These are phyloP conservation scores for Diaporthe amygdali DNA, from an alignment of 2,329 filamentous ascomycete genomes.

Conservation along the genomic window DNA sequence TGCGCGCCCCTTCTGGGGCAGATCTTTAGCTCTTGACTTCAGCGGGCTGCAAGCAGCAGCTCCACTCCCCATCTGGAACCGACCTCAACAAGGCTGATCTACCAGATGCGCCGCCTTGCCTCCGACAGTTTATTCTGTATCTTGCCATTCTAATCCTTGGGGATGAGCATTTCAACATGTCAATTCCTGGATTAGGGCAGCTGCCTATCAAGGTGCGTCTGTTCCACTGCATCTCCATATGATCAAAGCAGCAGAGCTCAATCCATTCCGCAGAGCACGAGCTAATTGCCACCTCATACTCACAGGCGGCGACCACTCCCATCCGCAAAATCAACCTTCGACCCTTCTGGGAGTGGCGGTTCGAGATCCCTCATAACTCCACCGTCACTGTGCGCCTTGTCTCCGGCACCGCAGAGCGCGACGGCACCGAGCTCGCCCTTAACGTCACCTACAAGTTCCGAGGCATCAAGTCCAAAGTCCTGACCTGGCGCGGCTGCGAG, in stretches of 20 bases:
- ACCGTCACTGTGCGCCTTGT: constrained; percentile 64
- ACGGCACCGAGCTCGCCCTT: constrained; percentile 89
- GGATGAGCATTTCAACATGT: constrained; percentile 55
- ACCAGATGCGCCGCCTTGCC: background rate
- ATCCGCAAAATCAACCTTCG: constrained; percentile 58
- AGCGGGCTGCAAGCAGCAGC: background rate
- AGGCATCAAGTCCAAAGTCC: constrained; percentile 84
- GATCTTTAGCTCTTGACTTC: background rate
- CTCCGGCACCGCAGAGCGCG: constrained; percentile 86
- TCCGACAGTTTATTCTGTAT: background rate
- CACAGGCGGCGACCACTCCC: constrained; percentile 42
- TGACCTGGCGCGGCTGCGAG: constrained; percentile 89
- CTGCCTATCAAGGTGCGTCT: constrained; percentile 62
- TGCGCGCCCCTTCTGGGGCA: background rate
- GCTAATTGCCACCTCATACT: background rate
- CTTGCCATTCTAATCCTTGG: constrained; percentile 20
- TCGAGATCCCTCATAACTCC: constrained; percentile 66
- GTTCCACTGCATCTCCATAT: background rate
- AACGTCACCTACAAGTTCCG: constrained; percentile 82
- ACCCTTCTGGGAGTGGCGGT: constrained; percentile 78
- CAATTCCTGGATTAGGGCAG: constrained; percentile 76
- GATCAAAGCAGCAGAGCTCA: background rate
- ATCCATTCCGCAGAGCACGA: background rate
- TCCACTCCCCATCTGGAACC: background rate
- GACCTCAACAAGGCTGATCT: constrained; percentile 21